Conservation (phyloP, 202 grass and related monocot genomes). For the Elaeis oleifera region DNA sequence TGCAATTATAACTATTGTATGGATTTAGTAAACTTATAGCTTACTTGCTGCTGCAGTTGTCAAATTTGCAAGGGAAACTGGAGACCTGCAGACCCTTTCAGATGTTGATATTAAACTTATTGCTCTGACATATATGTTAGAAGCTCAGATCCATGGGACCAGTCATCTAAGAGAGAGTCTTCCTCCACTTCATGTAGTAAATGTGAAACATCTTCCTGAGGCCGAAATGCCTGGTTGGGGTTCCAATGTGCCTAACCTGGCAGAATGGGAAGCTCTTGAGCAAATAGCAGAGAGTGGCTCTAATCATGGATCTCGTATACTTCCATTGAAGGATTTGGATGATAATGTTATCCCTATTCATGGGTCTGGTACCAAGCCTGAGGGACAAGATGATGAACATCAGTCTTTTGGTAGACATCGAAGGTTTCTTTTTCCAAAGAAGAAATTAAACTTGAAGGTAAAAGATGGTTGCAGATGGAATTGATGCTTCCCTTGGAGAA, state of each 20-base stretch:
- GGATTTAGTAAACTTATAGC: no score
- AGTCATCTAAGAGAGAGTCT: constrained; percentile 66
- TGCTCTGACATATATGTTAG: constrained; percentile 90
- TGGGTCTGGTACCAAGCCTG: constrained; percentile 25
- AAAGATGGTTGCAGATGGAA: constrained; percentile 37
- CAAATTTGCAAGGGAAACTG: constrained; percentile 85
- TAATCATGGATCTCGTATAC: constrained; percentile 48
- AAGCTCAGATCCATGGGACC: constrained; percentile 67
- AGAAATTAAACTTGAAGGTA: constrained; percentile 31
- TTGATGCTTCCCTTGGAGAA: constrained; percentile 49
- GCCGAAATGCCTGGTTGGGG: constrained; percentile 71
- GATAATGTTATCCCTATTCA: constrained; percentile 37
- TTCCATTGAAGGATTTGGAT: constrained; percentile 76
- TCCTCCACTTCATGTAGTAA: constrained; percentile 64
- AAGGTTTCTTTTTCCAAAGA: constrained; percentile 21
- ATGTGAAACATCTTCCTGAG: constrained; percentile 52
- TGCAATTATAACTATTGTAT: no score
- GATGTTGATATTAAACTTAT: constrained; percentile 95
- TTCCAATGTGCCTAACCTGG: constrained; percentile 66
- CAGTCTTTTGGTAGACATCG: constrained; percentile 2
- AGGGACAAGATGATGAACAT: constrained; percentile 26
- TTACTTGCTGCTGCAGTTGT: constrained; percentile 35
- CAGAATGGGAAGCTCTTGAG: constrained; percentile 86
- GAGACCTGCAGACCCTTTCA: constrained; percentile 87
- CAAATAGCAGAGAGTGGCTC: constrained; percentile 38